A percentile compares a stretch with the other conserved stretches of the same genome.
Evolutionary conservation across 371 early-diverging fungal genomes (phyloP).

Genomic region (Blastocladiella emersonii): DNA sequence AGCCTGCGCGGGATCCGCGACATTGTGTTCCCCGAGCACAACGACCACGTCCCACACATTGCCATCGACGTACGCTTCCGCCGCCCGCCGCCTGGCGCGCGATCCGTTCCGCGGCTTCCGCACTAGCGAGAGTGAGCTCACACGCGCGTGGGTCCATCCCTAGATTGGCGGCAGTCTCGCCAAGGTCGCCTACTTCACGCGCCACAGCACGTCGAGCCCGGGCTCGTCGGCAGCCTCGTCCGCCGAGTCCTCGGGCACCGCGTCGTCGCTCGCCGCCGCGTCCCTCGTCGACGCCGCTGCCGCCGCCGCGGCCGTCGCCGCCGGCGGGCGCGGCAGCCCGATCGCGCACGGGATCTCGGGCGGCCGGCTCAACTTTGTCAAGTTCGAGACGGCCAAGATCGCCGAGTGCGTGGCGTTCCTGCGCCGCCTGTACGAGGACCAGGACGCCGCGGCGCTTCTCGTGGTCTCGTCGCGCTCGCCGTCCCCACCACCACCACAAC

Average conservation of each 20-base stretch:
- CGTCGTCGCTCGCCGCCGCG: background rate
- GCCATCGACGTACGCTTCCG: conserved; percentile 62
- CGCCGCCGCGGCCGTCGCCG: background rate
- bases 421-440: conserved; percentile 41
- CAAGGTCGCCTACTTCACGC: conserved; percentile 79
- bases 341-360: conserved; percentile 34
- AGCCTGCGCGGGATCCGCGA: conserved; percentile 44
- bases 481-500: too few species aligned
- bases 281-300: background rate
- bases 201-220: background rate
- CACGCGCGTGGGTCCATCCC: too few species aligned
- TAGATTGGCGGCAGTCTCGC: conserved; percentile 87
- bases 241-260: background rate
- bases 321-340: background rate
- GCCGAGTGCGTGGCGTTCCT: conserved; percentile 80
- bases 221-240: background rate
- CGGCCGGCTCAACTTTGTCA: conserved; percentile 81
- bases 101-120: background rate
- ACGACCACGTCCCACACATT: conserved; percentile 71
- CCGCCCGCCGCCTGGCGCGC: background rate
- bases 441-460: background rate
- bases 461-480: too few species aligned
- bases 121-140: too few species aligned
- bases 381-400: conserved; percentile 84
- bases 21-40: conserved; percentile 79